Base-by-base conservation (phyloP, 2,329 filamentous ascomycete species). In the Trichoderma sp. region DNA sequence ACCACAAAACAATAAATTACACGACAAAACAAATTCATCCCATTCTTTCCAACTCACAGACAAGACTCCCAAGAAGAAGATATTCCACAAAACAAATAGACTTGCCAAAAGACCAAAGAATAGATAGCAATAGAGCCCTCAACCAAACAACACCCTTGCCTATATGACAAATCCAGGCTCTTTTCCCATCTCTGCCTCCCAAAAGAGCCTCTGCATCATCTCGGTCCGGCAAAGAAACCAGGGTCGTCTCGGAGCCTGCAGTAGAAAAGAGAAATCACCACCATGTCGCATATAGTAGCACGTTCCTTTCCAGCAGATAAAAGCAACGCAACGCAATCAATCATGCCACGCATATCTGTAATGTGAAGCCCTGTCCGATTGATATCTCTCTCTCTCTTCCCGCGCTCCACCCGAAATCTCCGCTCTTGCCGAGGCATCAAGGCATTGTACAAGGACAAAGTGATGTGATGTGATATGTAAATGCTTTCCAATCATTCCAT, bases 381-480 rank as follows among this genome's bases (percentile, higher is more conserved):
- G n/a, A 11, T 13, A 49, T 24, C 47, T 49, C n/a, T 49, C 47
- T 49, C 47, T 11, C 10, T n/a, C 14, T 35, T 13, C 11, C 29
- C 8, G 24, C 52, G 40, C 49, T 64, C 61, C 61, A 64, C 61
- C 56, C 33, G 11, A 4, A 43, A 64, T 64, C 24, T 64, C 61
- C 61, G 61, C 49, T 52, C 21, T n/a, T 43, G 14, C 49, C 49
- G 61, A 27, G 61, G 27, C 21, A 43, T n/a, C 24, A 24, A 29
- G 7, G 5, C 24, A 43, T n/a, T 43, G 40, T 8, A 43, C 40
- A 43, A 43, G 40, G 19, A n/a, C 40, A 43, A 10, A 8, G 40
- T 43, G 16, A 19, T 37, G 40, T 43, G 16, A 19, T 37, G 19
- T 40, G 2, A 19, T 29, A 0, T 40, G 49, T 31, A 63, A 55